These are phyloP conservation scores for Murraya paniculata DNA, from an alignment of 345 rosid species.

Conservation along the genomic window DNA sequence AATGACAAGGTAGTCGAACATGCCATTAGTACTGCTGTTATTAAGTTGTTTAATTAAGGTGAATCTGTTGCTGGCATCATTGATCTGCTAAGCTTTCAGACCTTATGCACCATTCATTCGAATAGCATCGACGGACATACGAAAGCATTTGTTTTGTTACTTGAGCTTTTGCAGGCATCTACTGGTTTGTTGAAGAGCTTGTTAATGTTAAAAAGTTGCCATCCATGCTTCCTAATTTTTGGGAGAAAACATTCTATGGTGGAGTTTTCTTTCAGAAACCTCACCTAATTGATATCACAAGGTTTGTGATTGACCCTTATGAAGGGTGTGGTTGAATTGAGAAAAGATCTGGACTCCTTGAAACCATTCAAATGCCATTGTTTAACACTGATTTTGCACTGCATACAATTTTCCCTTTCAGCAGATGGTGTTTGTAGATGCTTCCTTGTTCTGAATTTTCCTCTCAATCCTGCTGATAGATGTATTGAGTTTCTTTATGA, in stretches of 20 bases:
- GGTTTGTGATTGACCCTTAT: background rate
- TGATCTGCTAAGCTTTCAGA: background rate
- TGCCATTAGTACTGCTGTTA: background rate
- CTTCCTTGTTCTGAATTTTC: background rate
- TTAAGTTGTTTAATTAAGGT: background rate
- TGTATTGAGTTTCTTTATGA: background rate
- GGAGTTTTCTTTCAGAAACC: background rate
- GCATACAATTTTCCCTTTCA: background rate
- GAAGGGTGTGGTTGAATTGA: background rate
- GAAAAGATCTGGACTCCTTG: background rate
- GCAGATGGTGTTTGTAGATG: background rate
- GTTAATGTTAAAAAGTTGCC: background rate
- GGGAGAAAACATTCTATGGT: background rate
- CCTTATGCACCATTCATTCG: background rate
- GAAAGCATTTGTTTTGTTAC: background rate
- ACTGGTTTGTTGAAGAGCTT: background rate
- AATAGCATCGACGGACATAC: background rate
- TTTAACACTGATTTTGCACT: background rate
- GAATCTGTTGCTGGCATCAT: slow-evolving; percentile 1
- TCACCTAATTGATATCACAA: background rate
- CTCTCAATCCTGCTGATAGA: background rate
- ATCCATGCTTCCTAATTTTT: background rate
- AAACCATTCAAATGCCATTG: background rate
- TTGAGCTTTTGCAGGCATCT: background rate
- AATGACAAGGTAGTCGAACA: background rate